A percentile compares a stretch with the other conserved stretches of the same genome.
These are phyloP conservation scores for Solanum neorickii DNA, from an alignment of 257 asterid species.

Conservation along the genomic window DNA sequence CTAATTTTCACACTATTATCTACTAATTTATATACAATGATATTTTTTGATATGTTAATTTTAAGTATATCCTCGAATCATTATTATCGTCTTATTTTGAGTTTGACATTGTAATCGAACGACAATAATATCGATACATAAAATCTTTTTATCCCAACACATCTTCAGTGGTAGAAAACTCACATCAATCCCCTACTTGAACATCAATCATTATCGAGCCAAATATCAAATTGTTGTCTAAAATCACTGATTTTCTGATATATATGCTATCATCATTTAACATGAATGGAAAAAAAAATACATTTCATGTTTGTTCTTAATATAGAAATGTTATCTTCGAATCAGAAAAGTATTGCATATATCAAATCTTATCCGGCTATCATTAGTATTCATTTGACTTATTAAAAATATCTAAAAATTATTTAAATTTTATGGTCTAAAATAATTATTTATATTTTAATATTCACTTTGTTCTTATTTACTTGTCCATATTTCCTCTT, in stretches of 20 bases:
- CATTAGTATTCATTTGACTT: too few relatives aligned
- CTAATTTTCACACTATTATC: not conserved
- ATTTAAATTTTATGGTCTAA: too few relatives aligned
- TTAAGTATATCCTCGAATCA: too few relatives aligned
- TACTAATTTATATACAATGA: not conserved
- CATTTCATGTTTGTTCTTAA: not conserved
- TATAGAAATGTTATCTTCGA: not conserved
- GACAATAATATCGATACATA: not conserved
- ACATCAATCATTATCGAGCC: not conserved
- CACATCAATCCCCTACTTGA: not conserved
- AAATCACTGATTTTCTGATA: not conserved
- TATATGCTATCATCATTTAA: not conserved
- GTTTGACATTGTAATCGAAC: not conserved
- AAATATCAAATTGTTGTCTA: not conserved
- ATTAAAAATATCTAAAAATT: too few relatives aligned
- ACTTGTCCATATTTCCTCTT: too few relatives aligned
- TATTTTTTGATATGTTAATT: not conserved
- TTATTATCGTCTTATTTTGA: fast-evolving
- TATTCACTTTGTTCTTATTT: fast-evolving
- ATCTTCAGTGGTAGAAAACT: not conserved
- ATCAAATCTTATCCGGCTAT: not conserved
- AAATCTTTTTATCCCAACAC: not conserved
- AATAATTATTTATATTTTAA: too few relatives aligned
- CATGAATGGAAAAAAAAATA: not conserved
- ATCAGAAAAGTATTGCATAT: not conserved